Evolutionary conservation across 495 filamentous ascomycete species (phyloP).

Genomic region (Podospora pseudoanserina): DNA sequence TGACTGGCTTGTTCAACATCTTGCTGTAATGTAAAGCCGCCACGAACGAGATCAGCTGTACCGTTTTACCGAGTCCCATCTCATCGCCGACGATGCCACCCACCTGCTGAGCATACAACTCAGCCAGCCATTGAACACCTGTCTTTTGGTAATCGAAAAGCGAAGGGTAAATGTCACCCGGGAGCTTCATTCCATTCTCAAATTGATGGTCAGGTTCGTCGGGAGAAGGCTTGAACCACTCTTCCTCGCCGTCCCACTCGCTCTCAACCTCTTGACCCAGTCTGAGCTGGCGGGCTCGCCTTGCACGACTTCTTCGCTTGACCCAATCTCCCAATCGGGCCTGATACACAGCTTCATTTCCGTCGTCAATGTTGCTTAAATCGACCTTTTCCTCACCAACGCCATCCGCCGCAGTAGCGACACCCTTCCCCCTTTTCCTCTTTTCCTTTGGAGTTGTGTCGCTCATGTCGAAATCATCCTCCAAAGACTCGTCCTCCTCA

Average conservation of each 20-base stretch:
- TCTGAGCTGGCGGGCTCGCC: constrained; percentile 45
- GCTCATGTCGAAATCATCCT: constrained; percentile 40
- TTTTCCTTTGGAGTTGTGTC: constrained; percentile 34
- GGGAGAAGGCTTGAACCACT: constrained; percentile 86
- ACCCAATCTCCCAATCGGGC: constrained; percentile 72
- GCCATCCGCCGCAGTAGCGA: constrained; percentile 24
- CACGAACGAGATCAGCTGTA: constrained; percentile 88
- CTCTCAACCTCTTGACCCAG: constrained; percentile 30
- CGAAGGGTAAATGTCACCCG: constrained; percentile 85
- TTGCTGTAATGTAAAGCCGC: constrained; percentile 88
- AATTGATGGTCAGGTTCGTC: constrained; percentile 68
- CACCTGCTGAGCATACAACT: constrained; percentile 81
- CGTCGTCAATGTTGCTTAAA: constrained; percentile 79
- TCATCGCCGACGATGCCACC: constrained; percentile 96
- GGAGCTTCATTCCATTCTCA: constrained; percentile 71
- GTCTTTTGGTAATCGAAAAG: constrained; percentile 96
- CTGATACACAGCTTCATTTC: constrained; percentile 82
- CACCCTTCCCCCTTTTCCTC: constrained; percentile 39
- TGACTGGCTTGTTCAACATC: constrained; percentile 73
- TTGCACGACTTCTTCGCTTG: constrained; percentile 61
- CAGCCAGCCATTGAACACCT: constrained; percentile 94
- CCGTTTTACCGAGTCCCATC: constrained; percentile 95
- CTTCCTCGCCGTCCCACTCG: constrained; percentile 49
- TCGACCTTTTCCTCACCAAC: constrained; percentile 54
- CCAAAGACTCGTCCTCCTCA: constrained; percentile 28